Conservation (phyloP, 2,329 filamentous ascomycete species). For the Cytospora schulzeri region DNA sequence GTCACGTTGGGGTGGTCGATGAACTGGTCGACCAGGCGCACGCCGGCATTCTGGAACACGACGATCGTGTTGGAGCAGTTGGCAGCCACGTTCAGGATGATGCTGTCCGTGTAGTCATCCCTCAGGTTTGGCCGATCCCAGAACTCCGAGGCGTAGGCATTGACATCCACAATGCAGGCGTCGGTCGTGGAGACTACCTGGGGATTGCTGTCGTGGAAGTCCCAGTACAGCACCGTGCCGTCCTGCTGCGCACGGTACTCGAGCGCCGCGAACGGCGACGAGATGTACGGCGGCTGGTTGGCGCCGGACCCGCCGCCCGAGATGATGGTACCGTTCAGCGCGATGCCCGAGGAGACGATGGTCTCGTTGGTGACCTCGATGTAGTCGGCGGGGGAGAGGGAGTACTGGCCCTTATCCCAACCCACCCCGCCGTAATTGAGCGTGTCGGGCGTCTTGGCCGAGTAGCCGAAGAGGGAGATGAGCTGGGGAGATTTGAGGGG, state of each 20-base stretch:
- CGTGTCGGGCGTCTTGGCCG: constrained; percentile 50
- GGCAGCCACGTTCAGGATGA: constrained; percentile 59
- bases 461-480: constrained; percentile 64
- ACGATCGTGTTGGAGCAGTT: constrained; percentile 66
- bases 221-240: constrained; percentile 55
- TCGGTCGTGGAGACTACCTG: constrained; percentile 52
- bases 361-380: constrained; percentile 34
- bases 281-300: constrained; percentile 48
- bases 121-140: constrained; percentile 62
- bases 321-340: constrained; percentile 47
- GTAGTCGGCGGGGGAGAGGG: constrained; percentile 38
- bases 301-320: constrained; percentile 49
- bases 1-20: constrained; percentile 65
- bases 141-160: constrained; percentile 71
- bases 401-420: constrained; percentile 44
- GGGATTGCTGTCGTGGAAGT: constrained; percentile 51
- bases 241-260: constrained; percentile 53
- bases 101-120: constrained; percentile 65
- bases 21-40: constrained; percentile 61
- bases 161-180: constrained; percentile 68
- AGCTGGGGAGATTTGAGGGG: constrained; percentile 54
- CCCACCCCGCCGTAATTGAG: constrained; percentile 42
- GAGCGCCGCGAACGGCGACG: constrained; percentile 54
- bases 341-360: constrained; percentile 34
- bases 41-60: constrained; percentile 64